phyloP scores from a whole-genome alignment of 2,329 filamentous ascomycete genomes.

The Alternaria gaisen region DNA sequence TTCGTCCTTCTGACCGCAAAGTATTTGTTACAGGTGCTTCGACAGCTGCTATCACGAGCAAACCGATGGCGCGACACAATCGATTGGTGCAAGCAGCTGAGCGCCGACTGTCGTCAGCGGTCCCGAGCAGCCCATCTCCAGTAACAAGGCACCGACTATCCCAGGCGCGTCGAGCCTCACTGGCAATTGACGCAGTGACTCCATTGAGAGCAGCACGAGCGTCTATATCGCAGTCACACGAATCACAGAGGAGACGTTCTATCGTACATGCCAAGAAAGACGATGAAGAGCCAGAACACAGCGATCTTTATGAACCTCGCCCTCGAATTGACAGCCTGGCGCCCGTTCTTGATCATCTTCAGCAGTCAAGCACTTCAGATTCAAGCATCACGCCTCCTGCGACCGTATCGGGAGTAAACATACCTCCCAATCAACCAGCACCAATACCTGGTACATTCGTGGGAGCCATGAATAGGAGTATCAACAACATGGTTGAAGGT shows the following conservation, averaged over 20 bases:
- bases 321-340: constrained; percentile 31
- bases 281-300: constrained; percentile 9
- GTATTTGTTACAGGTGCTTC: neutral
- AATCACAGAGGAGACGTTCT: constrained; percentile 25
- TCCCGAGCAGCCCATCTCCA: constrained; percentile 27
- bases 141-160: constrained; percentile 26
- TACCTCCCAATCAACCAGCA: constrained; percentile 33
- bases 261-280: constrained; percentile 22
- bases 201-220: constrained; percentile 10
- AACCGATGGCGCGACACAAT: constrained; percentile 13
- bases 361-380: constrained; percentile 29
- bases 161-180: constrained; percentile 19
- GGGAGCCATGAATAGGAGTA: constrained; percentile 22
- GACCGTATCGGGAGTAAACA: constrained; percentile 28
- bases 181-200: constrained; percentile 6
- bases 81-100: constrained; percentile 13
- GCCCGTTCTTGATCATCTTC: constrained; percentile 36
- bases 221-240: constrained; percentile 19
- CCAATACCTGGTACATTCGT: constrained; percentile 34
- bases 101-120: constrained; percentile 11
- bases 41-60: constrained; percentile 4
- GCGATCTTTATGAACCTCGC: constrained; percentile 8
- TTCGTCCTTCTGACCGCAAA: constrained; percentile 11
- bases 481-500: constrained; percentile 49
- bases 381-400: constrained; percentile 23